A percentile compares a stretch with the other conserved stretches of the same genome.
These are phyloP conservation scores for Carallia pectinifolia DNA, from an alignment of 345 rosid genomes.

Conservation along the genomic window DNA sequence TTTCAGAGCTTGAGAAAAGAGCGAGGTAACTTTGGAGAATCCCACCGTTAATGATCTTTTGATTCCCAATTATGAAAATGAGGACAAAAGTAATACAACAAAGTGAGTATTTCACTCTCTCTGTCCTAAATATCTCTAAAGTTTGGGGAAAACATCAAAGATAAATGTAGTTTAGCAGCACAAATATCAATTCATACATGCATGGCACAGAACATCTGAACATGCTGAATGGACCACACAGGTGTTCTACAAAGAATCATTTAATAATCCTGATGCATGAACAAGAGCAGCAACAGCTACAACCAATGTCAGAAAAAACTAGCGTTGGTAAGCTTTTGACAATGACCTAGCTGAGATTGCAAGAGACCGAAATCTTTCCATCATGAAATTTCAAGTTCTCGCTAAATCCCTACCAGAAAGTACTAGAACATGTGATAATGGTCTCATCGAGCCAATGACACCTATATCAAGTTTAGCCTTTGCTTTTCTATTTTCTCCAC, in stretches of 20 bases:
- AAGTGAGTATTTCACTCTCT: conserved; percentile 43
- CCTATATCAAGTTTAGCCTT: conserved; percentile 66
- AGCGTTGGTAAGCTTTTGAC: conserved; percentile 66
- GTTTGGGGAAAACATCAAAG: neutral
- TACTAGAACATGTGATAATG: conserved; percentile 59
- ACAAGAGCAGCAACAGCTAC: conserved; percentile 57
- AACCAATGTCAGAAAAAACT: conserved; percentile 41
- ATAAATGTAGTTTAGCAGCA: neutral
- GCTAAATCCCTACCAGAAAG: conserved; percentile 72
- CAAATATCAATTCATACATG: conserved; percentile 6
- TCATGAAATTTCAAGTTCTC: conserved; percentile 75
- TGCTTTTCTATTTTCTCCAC: conserved; percentile 4
- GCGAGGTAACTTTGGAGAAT: conserved; percentile 60
- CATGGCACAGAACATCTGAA: conserved; percentile 47
- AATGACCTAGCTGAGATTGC: conserved; percentile 74
- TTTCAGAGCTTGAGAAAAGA: conserved; percentile 78
- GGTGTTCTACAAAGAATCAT: conserved; percentile 69
- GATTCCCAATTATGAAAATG: conserved; percentile 63
- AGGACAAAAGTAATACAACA: conserved; percentile 44
- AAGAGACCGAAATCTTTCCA: conserved; percentile 67
- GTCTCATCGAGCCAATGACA: conserved; percentile 90
- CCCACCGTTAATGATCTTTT: conserved; percentile 68
- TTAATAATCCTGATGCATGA: conserved; percentile 78
- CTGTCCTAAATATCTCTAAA: conserved; percentile 12
- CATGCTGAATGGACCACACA: conserved; percentile 51